These are phyloP conservation scores for Thelonectria discophora DNA, from an alignment of 2,329 filamentous ascomycete species.

Conservation along the genomic window DNA sequence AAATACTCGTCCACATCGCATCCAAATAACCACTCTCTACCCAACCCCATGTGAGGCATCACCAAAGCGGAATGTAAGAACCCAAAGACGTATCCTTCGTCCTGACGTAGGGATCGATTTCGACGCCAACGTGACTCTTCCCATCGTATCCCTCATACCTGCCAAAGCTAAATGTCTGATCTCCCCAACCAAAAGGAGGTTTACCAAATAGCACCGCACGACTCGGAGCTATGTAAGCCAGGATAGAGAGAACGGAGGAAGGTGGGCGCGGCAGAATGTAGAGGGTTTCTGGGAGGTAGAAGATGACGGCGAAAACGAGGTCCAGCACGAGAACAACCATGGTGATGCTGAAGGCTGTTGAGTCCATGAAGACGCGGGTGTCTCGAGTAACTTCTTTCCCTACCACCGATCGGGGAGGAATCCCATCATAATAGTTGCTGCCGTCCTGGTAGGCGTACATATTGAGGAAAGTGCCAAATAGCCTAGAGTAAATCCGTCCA, in stretches of 20 bases:
- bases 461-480: constrained; percentile 4
- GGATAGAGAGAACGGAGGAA: not conserved
- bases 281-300: constrained; percentile 1
- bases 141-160: constrained; percentile 14
- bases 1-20: too few species aligned
- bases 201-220: not conserved
- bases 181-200: not conserved
- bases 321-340: constrained; percentile 3
- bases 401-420: not conserved
- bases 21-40: too few species aligned
- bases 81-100: not conserved
- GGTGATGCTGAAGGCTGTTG: not conserved
- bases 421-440: too few species aligned
- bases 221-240: constrained; percentile 16
- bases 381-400: not conserved
- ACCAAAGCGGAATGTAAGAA: not conserved
- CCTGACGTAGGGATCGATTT: constrained; percentile 6
- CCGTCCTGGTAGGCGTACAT: not conserved
- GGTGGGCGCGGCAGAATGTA: constrained; percentile 9
- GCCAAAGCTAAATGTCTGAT: constrained; percentile 15
- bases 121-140: constrained; percentile 9
- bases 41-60: too few species aligned
- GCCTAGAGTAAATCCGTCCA: not conserved
- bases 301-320: not conserved
- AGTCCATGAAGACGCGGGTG: constrained; percentile 11